Conservation (phyloP, 1,284 basidiomycete species). For the Takashimella tepidaria region DNA sequence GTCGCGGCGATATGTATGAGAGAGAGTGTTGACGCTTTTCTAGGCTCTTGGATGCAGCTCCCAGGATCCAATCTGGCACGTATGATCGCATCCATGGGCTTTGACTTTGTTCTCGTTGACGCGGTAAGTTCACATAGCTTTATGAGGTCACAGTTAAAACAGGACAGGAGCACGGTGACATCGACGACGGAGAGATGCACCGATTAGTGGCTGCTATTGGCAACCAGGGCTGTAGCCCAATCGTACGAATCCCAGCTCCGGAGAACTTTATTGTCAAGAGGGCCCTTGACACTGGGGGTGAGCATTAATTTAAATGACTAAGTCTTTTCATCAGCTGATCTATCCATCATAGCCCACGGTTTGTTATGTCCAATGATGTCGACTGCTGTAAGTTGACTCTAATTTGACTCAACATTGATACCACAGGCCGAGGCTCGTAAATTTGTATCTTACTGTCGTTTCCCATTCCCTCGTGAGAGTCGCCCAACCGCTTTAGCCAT, state of each 20-base stretch:
- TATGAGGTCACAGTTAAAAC: not conserved
- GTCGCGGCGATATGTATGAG: not conserved
- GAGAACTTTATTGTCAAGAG: constrained; percentile 39
- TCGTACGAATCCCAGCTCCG: constrained; percentile 35
- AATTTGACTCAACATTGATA: not conserved
- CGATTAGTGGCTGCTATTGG: constrained; percentile 19
- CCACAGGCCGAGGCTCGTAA: constrained; percentile 18
- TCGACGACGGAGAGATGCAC: constrained; percentile 34
- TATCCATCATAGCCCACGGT: constrained; percentile 21
- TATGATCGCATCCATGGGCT: constrained; percentile 25
- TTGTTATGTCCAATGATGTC: constrained; percentile 38
- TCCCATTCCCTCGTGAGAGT: constrained; percentile 14
- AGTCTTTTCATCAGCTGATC: no score
- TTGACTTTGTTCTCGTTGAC: constrained; percentile 21
- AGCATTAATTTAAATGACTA: not conserved
- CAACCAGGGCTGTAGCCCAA: constrained; percentile 26
- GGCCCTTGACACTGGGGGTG: constrained; percentile 39
- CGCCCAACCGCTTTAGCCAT: constrained; percentile 24
- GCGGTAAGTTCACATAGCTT: constrained; percentile 10
- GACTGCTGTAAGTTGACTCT: constrained; percentile 23
- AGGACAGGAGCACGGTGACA: constrained; percentile 28
- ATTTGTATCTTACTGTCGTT: constrained; percentile 24
- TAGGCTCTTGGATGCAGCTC: constrained; percentile 27
- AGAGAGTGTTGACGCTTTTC: not conserved
- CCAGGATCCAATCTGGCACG: constrained; percentile 24